These are phyloP conservation scores for Posidonia oceanica DNA, from an alignment of 116 monocot genomes.

Conservation along the genomic window DNA sequence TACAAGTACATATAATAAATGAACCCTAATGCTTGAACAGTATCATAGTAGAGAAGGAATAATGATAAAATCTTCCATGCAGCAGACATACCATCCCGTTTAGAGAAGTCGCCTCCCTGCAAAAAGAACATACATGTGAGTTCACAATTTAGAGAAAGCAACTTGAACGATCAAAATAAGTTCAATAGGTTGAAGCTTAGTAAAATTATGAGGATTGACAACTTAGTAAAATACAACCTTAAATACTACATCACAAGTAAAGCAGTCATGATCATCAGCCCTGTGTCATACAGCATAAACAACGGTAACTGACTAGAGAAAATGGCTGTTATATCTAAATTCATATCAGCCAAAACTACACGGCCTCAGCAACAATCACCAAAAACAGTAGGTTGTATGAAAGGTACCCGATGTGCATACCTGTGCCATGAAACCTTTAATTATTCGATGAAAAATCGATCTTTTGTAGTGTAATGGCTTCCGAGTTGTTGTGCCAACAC, in stretches of 20 bases:
- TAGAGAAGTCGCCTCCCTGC: constrained; percentile 94
- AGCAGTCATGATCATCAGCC: constrained; percentile 61
- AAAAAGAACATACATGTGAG: constrained; percentile 12
- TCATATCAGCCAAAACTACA: not conserved
- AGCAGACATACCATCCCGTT: constrained; percentile 55
- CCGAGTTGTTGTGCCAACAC: constrained; percentile 42
- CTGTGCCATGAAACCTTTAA: constrained; percentile 95
- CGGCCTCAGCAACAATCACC: not conserved
- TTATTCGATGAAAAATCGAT: constrained; percentile 77
- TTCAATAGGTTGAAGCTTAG: not conserved
- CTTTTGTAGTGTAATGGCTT: constrained; percentile 80
- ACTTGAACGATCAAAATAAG: not conserved
- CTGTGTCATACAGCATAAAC: constrained; percentile 76
- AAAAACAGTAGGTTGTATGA: not conserved
- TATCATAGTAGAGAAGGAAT: not conserved
- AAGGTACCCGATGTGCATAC: constrained; percentile 30
- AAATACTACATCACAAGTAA: constrained; percentile 80
- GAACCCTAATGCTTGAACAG: not conserved
- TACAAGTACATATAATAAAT: too few species aligned
- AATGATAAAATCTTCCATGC: not conserved
- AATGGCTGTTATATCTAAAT: constrained; percentile 3
- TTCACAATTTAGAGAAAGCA: not conserved
- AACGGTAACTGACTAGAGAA: constrained; percentile 39
- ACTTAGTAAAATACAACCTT: constrained; percentile 63
- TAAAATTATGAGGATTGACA: constrained; percentile 7